Percentiles rank a stretch among this genome's conserved stretches.
Evolutionary conservation across 306 rosid genomes (phyloP).

Genomic region (Ceratonia siliqua): DNA sequence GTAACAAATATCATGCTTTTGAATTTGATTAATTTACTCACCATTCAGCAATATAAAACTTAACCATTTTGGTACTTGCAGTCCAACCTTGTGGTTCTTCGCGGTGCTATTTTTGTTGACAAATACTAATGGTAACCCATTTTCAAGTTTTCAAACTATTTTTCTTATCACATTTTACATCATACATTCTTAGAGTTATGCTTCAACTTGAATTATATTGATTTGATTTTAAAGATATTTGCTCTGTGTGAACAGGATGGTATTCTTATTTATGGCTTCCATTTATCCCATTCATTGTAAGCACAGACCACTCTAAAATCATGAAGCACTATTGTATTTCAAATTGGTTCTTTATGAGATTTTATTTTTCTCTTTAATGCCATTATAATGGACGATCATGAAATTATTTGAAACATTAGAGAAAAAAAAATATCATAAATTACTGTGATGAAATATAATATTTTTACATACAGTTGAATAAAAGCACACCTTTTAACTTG

Average conservation of each 20-base stretch:
- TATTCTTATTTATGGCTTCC: constrained; percentile 80
- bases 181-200: background rate
- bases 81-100: constrained; percentile 77
- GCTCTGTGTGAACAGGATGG: constrained; percentile 56
- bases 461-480: no score
- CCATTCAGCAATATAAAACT: background rate
- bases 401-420: no score
- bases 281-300: constrained; percentile 71
- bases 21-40: background rate
- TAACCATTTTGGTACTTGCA: constrained; percentile 42
- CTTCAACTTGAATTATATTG: background rate
- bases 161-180: background rate
- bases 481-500: no score
- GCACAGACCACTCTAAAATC: constrained; percentile 22
- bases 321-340: no score
- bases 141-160: background rate
- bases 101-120: constrained; percentile 69
- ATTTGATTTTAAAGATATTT: background rate
- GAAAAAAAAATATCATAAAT: no score
- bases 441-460: no score
- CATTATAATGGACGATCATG: no score
- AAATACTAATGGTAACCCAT: constrained; percentile 61
- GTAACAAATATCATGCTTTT: constrained; percentile 37
- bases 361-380: no score
- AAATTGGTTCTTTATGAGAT: no score